These are phyloP conservation scores for Proliferodiscus dingleyae DNA, from an alignment of 2,329 filamentous ascomycete species.

Conservation along the genomic window DNA sequence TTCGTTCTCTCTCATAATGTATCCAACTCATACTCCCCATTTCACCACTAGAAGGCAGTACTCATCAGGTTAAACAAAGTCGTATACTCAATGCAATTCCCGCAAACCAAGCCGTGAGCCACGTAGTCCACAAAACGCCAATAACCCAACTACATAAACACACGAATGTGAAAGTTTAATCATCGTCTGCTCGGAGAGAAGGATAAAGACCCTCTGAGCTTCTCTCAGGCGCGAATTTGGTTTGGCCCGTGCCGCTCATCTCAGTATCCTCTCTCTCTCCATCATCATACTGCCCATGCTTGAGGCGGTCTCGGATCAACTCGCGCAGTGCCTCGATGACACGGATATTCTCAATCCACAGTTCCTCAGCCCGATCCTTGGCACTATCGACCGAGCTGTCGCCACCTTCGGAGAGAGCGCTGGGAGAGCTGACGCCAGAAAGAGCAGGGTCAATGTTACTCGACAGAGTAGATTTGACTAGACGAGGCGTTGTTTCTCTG, in stretches of 20 bases:
- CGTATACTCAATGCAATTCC: too few relatives aligned
- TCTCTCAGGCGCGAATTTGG: constrained; percentile 8
- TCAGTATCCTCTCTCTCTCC: constrained; percentile 24
- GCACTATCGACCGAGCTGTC: constrained; percentile 45
- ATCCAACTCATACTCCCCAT: too few relatives aligned
- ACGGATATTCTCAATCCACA: constrained; percentile 62
- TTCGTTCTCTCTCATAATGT: too few relatives aligned
- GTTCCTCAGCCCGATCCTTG: constrained; percentile 56
- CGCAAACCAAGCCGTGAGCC: too few relatives aligned
- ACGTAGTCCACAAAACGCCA: too few relatives aligned
- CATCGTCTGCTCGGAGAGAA: constrained; percentile 8
- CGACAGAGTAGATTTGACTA: constrained; percentile 36
- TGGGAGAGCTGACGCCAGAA: constrained; percentile 46
- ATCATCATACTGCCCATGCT: constrained; percentile 48
- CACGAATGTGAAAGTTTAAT: too few relatives aligned
- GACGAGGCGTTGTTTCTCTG: constrained; percentile 25
- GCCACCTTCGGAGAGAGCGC: constrained; percentile 48
- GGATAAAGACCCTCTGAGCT: constrained; percentile 14
- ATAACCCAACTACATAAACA: too few relatives aligned
- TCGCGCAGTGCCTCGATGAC: constrained; percentile 58
- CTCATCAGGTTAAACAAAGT: too few relatives aligned
- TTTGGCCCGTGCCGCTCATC: constrained; percentile 9
- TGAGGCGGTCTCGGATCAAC: constrained; percentile 53
- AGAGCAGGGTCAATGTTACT: constrained; percentile 32
- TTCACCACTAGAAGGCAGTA: too few relatives aligned